Evolutionary conservation across 108 stramenopile species (phyloP).

Genomic region (Schizochytrium sp.): DNA sequence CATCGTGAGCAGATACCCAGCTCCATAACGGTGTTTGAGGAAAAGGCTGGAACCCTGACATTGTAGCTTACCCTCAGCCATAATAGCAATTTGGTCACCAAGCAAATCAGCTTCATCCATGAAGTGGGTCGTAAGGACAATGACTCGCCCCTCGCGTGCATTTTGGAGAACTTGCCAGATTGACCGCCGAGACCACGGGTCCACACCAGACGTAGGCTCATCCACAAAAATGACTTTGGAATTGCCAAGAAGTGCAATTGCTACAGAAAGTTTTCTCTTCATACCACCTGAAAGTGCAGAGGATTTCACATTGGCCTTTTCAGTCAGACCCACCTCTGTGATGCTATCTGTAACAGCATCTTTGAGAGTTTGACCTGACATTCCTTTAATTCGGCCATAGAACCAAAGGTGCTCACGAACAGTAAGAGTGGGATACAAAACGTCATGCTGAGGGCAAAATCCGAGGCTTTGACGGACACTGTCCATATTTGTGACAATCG

Average conservation of each 20-base stretch:
- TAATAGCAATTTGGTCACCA: slow-evolving; percentile 65
- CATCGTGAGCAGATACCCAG: slow-evolving; percentile 34
- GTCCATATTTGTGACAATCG: slow-evolving; percentile 72
- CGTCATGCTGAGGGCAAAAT: slow-evolving; percentile 84
- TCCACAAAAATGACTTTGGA: slow-evolving; percentile 63
- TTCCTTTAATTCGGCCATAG: slow-evolving; percentile 79
- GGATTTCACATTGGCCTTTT: not conserved
- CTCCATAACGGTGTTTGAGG: slow-evolving; percentile 64
- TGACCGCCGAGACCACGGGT: slow-evolving; percentile 53
- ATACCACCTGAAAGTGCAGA: slow-evolving; percentile 56
- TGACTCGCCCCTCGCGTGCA: slow-evolving; percentile 78
- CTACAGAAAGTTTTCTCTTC: slow-evolving; percentile 48
- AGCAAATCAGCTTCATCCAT: slow-evolving; percentile 81
- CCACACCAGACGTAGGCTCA: slow-evolving; percentile 64
- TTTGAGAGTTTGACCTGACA: slow-evolving; percentile 68
- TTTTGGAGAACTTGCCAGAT: slow-evolving; percentile 63
- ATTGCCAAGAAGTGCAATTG: slow-evolving; percentile 62
- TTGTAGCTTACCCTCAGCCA: slow-evolving; percentile 60
- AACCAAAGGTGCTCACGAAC: slow-evolving; percentile 81
- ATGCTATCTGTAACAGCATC: slow-evolving; percentile 65
- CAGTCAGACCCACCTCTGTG: slow-evolving; percentile 75
- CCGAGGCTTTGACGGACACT: slow-evolving; percentile 78
- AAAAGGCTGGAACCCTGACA: slow-evolving; percentile 62
- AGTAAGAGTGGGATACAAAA: slow-evolving; percentile 77
- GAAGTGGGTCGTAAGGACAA: slow-evolving; percentile 80